These are phyloP conservation scores for Colletotrichum salicis DNA, from an alignment of 2,329 filamentous ascomycete species.

Conservation along the genomic window DNA sequence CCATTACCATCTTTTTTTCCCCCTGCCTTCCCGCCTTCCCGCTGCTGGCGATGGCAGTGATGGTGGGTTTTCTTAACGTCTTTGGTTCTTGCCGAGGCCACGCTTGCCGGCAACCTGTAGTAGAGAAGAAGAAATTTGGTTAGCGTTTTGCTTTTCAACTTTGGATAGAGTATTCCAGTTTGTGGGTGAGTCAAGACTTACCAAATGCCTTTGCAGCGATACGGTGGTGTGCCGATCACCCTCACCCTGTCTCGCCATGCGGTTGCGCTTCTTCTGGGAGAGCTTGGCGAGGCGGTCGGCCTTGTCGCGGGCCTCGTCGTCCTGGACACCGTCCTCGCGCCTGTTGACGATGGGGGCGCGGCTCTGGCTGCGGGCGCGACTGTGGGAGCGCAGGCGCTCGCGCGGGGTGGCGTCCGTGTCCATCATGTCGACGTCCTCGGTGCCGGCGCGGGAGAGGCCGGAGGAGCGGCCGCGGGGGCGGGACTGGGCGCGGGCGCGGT, in stretches of 20 bases:
- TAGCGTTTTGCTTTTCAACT: conserved; percentile 42
- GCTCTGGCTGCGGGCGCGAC: conserved; percentile 67
- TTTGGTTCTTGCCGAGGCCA: conserved; percentile 87
- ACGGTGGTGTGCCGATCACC: conserved; percentile 90
- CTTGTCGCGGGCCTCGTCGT: conserved; percentile 75
- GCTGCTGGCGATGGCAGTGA: not conserved
- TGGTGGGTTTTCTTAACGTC: conserved; percentile 61
- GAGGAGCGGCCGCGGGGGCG: conserved; percentile 76
- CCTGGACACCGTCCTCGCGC: conserved; percentile 79
- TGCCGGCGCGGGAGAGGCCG: conserved; percentile 70
- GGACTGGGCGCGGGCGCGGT: conserved; percentile 77
- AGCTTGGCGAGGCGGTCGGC: conserved; percentile 89
- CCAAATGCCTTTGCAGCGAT: conserved; percentile 88
- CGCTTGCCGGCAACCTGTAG: conserved; percentile 88
- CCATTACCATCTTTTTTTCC: conserved; percentile 18
- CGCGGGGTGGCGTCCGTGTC: conserved; percentile 70
- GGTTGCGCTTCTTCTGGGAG: conserved; percentile 97
- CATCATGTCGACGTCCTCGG: conserved; percentile 77
- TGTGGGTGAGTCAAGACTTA: conserved; percentile 58
- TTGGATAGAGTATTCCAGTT: not conserved
- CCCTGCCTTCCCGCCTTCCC: not conserved
- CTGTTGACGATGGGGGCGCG: conserved; percentile 66
- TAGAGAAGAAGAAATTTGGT: conserved; percentile 36
- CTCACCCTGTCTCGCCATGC: conserved; percentile 96
- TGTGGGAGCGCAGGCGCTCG: conserved; percentile 77